Percentiles rank a stretch among this genome's conserved stretches.
Evolutionary conservation across 331 rosid species (phyloP).

Genomic region (Arachis monticola): DNA sequence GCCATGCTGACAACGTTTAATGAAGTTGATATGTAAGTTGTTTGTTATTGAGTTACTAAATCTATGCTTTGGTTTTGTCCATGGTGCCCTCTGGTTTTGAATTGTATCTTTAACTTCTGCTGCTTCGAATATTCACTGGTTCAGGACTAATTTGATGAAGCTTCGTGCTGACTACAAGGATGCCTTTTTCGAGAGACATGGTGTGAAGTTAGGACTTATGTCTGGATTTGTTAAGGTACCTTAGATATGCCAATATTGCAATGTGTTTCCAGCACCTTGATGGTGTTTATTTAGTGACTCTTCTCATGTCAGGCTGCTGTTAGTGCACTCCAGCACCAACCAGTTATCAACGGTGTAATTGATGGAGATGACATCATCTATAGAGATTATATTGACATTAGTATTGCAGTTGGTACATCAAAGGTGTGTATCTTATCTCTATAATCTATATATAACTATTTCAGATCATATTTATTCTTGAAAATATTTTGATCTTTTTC

Average conservation of each 20-base stretch:
- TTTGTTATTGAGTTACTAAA: background rate
- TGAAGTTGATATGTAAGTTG: constrained; percentile 67
- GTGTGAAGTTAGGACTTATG: constrained; percentile 69
- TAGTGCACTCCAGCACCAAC: constrained; percentile 63
- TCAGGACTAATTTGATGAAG: constrained; percentile 74
- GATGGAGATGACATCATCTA: constrained; percentile 75
- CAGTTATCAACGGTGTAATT: constrained; percentile 64
- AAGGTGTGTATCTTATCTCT: constrained; percentile 47
- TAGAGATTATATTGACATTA: constrained; percentile 66
- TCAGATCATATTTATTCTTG: background rate
- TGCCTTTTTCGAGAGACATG: constrained; percentile 62
- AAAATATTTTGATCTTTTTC: background rate
- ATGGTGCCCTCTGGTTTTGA: background rate
- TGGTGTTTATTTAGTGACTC: background rate
- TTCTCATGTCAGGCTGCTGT: constrained; percentile 59
- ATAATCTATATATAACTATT: background rate
- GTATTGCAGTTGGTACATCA: constrained; percentile 67
- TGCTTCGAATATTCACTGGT: constrained; percentile 3
- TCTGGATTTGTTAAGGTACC: constrained; percentile 68
- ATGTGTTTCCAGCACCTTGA: background rate
- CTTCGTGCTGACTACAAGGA: constrained; percentile 65
- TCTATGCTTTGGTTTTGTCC: background rate
- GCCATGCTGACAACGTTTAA: constrained; percentile 73
- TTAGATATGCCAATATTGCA: background rate
- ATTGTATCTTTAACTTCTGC: constrained; percentile 10